A percentile compares a stretch with the other conserved stretches of the same genome.
phyloP scores from a whole-genome alignment of 805 yeast species.

The Candida incommunis region DNA sequence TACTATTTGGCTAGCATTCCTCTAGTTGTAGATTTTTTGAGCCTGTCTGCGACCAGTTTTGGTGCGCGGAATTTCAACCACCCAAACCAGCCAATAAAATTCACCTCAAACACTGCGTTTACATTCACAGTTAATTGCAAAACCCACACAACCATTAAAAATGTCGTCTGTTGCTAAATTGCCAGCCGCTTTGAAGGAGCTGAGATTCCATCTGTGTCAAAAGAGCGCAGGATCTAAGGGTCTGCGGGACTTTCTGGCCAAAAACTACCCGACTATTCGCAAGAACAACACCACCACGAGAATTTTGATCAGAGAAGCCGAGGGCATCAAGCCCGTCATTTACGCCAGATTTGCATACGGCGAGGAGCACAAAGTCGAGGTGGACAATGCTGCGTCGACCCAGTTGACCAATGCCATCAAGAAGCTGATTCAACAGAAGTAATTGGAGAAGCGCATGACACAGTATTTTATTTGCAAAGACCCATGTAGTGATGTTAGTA shows the following conservation, averaged over 20 bases:
- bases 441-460: too few species aligned
- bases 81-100: neutral
- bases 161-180: slow-evolving; percentile 12
- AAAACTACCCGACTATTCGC: slow-evolving; percentile 51
- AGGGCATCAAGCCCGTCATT: slow-evolving; percentile 57
- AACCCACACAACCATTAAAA: too few species aligned
- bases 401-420: slow-evolving; percentile 28
- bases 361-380: slow-evolving; percentile 29
- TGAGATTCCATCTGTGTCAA: slow-evolving; percentile 71
- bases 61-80: neutral
- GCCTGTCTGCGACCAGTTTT: too few species aligned
- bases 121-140: too few species aligned
- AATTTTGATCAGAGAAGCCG: slow-evolving; percentile 64
- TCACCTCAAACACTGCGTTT: neutral
- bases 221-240: slow-evolving; percentile 53
- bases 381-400: slow-evolving; percentile 32
- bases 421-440: slow-evolving; percentile 24
- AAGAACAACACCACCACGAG: slow-evolving; percentile 54
- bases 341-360: slow-evolving; percentile 58
- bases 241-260: slow-evolving; percentile 31
- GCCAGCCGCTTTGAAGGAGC: slow-evolving; percentile 49
- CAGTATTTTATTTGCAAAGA: too few species aligned
- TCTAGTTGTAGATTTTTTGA: neutral
- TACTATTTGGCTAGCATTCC: neutral
- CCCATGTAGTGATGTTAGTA: too few species aligned